Evolutionary conservation across 2,329 filamentous ascomycete species (phyloP).

Genomic region (Aspergillus persii): DNA sequence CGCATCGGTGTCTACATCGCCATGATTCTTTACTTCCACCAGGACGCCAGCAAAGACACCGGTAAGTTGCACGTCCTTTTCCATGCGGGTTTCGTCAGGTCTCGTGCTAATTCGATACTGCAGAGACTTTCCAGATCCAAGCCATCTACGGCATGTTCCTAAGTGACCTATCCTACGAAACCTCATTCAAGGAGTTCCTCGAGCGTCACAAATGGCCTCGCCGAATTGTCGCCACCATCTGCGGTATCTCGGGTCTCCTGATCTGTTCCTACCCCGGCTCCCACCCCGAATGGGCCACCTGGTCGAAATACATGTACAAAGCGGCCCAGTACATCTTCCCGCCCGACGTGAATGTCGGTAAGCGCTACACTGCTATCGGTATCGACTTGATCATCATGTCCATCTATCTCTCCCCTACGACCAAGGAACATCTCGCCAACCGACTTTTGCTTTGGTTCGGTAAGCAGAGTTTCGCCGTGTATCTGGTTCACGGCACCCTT

Average conservation of each 20-base stretch:
- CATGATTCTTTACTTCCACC: conserved; percentile 51
- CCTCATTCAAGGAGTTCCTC: conserved; percentile 47
- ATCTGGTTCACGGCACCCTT: conserved; percentile 55
- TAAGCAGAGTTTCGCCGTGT: conserved; percentile 56
- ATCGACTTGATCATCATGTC: conserved; percentile 51
- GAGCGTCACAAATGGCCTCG: conserved; percentile 40
- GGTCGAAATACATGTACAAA: conserved; percentile 47
- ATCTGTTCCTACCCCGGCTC: conserved; percentile 52
- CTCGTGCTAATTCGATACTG: not conserved
- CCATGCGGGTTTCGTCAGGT: not conserved
- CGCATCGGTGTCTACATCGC: conserved; percentile 46
- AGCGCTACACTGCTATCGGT: conserved; percentile 49
- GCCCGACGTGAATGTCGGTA: conserved; percentile 41
- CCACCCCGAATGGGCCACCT: conserved; percentile 49
- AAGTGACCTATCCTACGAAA: conserved; percentile 50
- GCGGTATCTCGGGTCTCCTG: conserved; percentile 47
- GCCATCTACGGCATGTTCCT: conserved; percentile 53
- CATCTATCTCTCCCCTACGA: conserved; percentile 50
- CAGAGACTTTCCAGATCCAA: conserved; percentile 56
- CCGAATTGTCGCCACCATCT: conserved; percentile 36
- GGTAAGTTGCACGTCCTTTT: conserved; percentile 34
- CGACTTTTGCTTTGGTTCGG: conserved; percentile 54
- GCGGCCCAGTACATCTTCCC: conserved; percentile 48
- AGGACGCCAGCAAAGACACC: conserved; percentile 45
- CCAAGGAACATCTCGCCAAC: conserved; percentile 51